Evolutionary conservation across 768 basidiomycete species (phyloP), one percentile per base, ranked within the genome.

Genomic region (Lentinula edodes): DNA sequence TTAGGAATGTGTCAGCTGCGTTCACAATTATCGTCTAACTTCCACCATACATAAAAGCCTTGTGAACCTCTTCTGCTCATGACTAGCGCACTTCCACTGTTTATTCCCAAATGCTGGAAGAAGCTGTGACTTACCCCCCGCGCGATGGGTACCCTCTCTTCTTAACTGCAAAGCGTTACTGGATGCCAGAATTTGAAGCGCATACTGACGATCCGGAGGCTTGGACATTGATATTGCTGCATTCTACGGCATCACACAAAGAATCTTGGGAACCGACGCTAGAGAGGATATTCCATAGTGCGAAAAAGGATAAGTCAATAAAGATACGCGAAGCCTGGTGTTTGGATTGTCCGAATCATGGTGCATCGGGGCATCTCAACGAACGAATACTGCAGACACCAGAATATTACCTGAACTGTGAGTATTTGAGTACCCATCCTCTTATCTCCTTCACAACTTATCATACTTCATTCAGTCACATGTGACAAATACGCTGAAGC

Each of bases 261-360:
- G 88, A 90, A 72, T 85, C 82, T 2, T 89, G 85, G 86, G 85
- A 87, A 64, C 85, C 88, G 1, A 78, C 81, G 3, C 64, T 89
- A 13, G 75, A 76, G 23, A 74, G 73, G 13, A 64, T 90, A 23
- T 83, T 87, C 54, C 50, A 70, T 0, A 68, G 75, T 28, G 69
- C 72, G 16, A 46, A 61, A 41, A 55, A 56, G 35, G 52, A 62
- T 10, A 53, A 42, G 20, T 12, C 16, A n/a, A 64, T 75, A 32
- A 74, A 75, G 60, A 78, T 86, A 20, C 75, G 78, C 10, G 84
- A 87, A 65, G 87, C 85, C 18, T 89, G 87, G 86, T 77, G 79
- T 41, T 76, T 90, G 63, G 88, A 90, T 61, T 87, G 87, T 67
- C 88, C 88, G 2, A 90, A 90, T 66, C 88, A 90, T 67, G 88